A percentile compares a stretch with the other conserved stretches of the same genome.
These are phyloP conservation scores for Alternaria ethzedia DNA, from an alignment of 2,329 filamentous ascomycete species.

Conservation along the genomic window DNA sequence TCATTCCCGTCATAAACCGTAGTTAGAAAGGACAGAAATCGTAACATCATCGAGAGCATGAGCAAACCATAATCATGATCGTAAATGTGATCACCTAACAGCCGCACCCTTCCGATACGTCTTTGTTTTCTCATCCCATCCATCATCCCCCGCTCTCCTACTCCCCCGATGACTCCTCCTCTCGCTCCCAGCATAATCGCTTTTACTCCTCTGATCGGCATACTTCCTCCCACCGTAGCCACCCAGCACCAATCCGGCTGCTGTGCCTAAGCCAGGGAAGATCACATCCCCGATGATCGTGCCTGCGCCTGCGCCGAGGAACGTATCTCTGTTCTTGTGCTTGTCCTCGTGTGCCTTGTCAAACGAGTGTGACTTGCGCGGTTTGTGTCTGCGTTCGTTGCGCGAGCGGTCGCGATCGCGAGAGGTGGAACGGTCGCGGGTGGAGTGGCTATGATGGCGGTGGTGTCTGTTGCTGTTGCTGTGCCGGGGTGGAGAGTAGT, in stretches of 20 bases:
- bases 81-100: slow-evolving; percentile 53
- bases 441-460: slow-evolving; percentile 10
- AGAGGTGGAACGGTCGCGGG: slow-evolving; percentile 14
- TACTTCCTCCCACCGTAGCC: slow-evolving; percentile 53
- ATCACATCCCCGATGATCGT: slow-evolving; percentile 54
- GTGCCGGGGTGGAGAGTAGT: slow-evolving; percentile 20
- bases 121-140: slow-evolving; percentile 45
- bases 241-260: slow-evolving; percentile 49
- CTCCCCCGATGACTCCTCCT: slow-evolving; percentile 37
- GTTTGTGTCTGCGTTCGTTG: slow-evolving; percentile 2
- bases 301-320: slow-evolving; percentile 54
- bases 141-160: slow-evolving; percentile 45
- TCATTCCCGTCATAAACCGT: neutral
- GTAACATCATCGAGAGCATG: neutral
- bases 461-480: slow-evolving; percentile 22
- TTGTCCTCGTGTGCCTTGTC: slow-evolving; percentile 18
- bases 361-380: neutral
- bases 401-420: slow-evolving; percentile 4
- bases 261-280: slow-evolving; percentile 53
- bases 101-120: slow-evolving; percentile 62
- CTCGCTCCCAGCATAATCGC: slow-evolving; percentile 16
- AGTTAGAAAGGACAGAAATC: neutral
- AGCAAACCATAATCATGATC: neutral
- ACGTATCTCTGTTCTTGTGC: slow-evolving; percentile 47
- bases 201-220: slow-evolving; percentile 42